Percentiles rank a stretch among this genome's conserved stretches.
phyloP scores from a whole-genome alignment of 768 basidiomycete species.

The Agaricus blazei region DNA sequence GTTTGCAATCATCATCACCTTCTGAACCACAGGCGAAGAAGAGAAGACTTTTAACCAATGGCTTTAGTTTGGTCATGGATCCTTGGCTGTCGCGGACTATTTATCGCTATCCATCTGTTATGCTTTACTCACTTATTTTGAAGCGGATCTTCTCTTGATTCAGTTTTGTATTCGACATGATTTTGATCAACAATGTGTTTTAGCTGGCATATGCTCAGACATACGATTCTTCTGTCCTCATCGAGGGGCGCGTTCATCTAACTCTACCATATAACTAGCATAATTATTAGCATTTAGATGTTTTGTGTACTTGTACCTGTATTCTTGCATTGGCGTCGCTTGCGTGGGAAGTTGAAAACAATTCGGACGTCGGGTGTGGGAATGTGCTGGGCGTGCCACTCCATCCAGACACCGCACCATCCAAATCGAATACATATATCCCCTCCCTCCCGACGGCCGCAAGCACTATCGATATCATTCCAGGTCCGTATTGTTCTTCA shows the following conservation, averaged over 20 bases:
- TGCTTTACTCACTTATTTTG: conserved; percentile 10
- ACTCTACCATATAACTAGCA: neutral
- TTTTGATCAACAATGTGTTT: conserved; percentile 4
- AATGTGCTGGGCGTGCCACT: conserved; percentile 9
- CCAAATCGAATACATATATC: conserved; percentile 3
- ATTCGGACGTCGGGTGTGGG: neutral
- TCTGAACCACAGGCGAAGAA: conserved; percentile 45
- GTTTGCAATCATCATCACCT: neutral
- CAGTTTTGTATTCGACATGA: conserved; percentile 1
- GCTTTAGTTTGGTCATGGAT: neutral
- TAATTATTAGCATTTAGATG: neutral
- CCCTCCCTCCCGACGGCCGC: neutral
- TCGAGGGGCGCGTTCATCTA: neutral
- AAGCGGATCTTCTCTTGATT: conserved; percentile 12
- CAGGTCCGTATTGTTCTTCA: neutral
- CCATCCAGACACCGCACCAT: conserved; percentile 9
- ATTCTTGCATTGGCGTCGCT: neutral
- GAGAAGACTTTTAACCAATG: conserved; percentile 33
- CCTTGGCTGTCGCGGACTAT: conserved; percentile 2
- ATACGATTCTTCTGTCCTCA: conserved; percentile 1
- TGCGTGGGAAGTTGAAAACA: conserved; percentile 9
- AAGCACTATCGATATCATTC: conserved; percentile 1
- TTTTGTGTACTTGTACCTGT: conserved; percentile 11
- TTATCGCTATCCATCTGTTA: conserved; percentile 8
- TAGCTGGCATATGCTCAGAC: conserved; percentile 16